Evolutionary conservation across 2,329 filamentous ascomycete genomes (phyloP).

Genomic region (Cladosporium sp.): DNA sequence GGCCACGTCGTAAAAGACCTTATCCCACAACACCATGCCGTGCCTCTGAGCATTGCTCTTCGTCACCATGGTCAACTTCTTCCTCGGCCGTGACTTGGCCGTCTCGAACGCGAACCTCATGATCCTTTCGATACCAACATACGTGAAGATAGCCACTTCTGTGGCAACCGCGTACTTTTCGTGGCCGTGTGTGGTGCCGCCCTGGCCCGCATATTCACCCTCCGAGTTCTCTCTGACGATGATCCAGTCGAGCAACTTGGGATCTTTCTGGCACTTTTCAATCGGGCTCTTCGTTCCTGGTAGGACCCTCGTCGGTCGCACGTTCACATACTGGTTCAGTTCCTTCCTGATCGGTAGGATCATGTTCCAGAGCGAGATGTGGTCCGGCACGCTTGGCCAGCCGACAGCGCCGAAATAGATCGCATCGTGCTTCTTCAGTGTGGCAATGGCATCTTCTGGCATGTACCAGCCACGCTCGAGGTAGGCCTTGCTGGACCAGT

Average conservation of each 20-base stretch:
- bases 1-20: slow-evolving; percentile 47
- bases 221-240: slow-evolving; percentile 52
- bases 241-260: slow-evolving; percentile 48
- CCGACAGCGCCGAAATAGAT: slow-evolving; percentile 63
- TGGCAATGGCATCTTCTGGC: slow-evolving; percentile 51
- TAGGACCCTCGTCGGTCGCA: slow-evolving; percentile 55
- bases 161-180: slow-evolving; percentile 45
- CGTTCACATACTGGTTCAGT: slow-evolving; percentile 69
- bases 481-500: slow-evolving; percentile 52
- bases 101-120: slow-evolving; percentile 52
- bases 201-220: slow-evolving; percentile 51
- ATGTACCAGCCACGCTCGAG: slow-evolving; percentile 55
- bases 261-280: slow-evolving; percentile 35
- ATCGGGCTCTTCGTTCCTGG: slow-evolving; percentile 45
- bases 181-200: slow-evolving; percentile 45
- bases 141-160: slow-evolving; percentile 50
- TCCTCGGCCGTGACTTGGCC: slow-evolving; percentile 44
- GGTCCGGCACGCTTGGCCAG: slow-evolving; percentile 64
- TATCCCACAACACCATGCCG: slow-evolving; percentile 53
- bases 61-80: slow-evolving; percentile 52
- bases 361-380: slow-evolving; percentile 67
- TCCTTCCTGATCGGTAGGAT: slow-evolving; percentile 67
- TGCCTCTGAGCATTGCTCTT: slow-evolving; percentile 52
- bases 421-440: slow-evolving; percentile 54
- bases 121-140: slow-evolving; percentile 48